Evolutionary conservation across 1,139 yeast genomes (phyloP), one percentile per base, ranked within the genome.

Genomic region (Kurtzmaniella quercitrusa): DNA sequence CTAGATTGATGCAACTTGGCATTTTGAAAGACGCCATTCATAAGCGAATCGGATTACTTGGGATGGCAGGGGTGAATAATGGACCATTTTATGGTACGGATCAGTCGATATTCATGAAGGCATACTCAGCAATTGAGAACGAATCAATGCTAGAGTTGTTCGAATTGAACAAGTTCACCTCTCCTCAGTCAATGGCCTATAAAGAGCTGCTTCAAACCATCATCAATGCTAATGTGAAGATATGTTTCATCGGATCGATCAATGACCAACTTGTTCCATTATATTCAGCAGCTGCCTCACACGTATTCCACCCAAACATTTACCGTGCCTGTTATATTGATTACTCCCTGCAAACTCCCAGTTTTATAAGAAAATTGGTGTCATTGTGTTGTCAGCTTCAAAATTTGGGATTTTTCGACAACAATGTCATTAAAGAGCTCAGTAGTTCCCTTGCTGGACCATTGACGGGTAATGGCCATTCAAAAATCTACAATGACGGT

Each of bases 71-170:
- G 1, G 80, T 90, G 23, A 89, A 90, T 53, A 81, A 88, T 56
- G 98, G 98, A 0, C 98, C 98, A 1, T 87, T 88, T 57, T 87
- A 82, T 52, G 98, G 97, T 0, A 79, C 81, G 50, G 97, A 93
- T 59, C 90, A 88, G 59, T 82, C 83, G 7, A 69, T 90, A 38
- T 79, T 90, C 52, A 83, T 91, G 68, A 77, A 90, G 50, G 97
- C 97, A 0, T 89, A 89, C 56, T 83, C 95, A 1, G 83, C 95
- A 1, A 85, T 93, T 44, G 98, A 93, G 58, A 88, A 82, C 53
- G 95, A 86, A 45, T 87, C 96, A 1, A 64, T 91, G 62, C 66
- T 77, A 53, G 98, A 93, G 62, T 68, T 93, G 41, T 93, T 93
- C 62, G 94, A 90, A 55, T 84, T 91, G 51, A 96, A 90, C 52